Evolutionary conservation across 2,329 filamentous ascomycete genomes (phyloP).

Genomic region (Talaromyces sp.): DNA sequence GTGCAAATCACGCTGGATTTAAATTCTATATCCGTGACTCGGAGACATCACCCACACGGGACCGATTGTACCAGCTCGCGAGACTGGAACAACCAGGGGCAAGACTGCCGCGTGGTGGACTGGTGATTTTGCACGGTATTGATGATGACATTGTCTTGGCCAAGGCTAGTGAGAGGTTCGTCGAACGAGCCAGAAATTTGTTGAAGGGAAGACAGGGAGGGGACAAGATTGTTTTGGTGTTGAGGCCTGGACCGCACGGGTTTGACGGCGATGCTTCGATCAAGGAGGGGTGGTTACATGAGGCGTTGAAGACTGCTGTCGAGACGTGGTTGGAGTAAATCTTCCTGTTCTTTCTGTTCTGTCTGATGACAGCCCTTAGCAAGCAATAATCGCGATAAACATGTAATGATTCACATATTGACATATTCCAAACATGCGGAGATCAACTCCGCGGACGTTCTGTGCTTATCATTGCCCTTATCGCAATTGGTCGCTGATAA

Average conservation of each 20-base stretch:
- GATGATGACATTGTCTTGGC: constrained; percentile 33
- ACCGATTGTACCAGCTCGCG: constrained; percentile 28
- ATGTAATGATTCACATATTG: too few species aligned
- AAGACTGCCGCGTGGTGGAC: constrained; percentile 29
- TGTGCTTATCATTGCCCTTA: not conserved
- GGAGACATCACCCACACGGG: constrained; percentile 4
- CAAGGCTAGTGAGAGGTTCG: constrained; percentile 29
- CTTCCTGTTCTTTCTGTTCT: not conserved
- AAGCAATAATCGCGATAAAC: not conserved
- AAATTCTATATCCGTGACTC: constrained; percentile 24
- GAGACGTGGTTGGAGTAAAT: constrained; percentile 16
- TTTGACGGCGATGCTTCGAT: constrained; percentile 28
- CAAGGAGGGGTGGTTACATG: constrained; percentile 13
- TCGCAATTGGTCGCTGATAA: not conserved
- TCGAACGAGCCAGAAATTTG: constrained; percentile 23
- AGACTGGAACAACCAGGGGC: constrained; percentile 27
- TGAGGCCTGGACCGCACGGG: constrained; percentile 36
- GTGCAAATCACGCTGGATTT: constrained; percentile 21
- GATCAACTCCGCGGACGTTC: not conserved
- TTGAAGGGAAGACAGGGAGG: constrained; percentile 24
- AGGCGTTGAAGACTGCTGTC: constrained; percentile 13
- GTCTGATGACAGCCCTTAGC: not conserved
- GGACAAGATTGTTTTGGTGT: constrained; percentile 26
- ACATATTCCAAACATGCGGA: too few species aligned
- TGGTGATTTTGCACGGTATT: constrained; percentile 34